These are phyloP conservation scores for Paramecium caudatum DNA, from an alignment of 73 alveolate genomes.

Conservation along the genomic window DNA sequence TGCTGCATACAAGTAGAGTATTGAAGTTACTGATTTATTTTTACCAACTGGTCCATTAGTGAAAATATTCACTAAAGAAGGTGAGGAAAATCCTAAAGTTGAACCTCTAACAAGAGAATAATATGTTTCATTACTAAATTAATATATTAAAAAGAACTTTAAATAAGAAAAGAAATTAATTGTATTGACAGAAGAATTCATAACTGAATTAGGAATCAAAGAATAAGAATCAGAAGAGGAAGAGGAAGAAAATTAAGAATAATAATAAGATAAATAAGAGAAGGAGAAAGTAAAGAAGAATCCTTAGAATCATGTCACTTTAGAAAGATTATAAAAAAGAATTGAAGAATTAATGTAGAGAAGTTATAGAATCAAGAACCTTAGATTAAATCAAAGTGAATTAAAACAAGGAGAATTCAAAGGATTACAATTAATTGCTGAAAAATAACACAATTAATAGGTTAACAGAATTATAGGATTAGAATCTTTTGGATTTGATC, in stretches of 20 bases:
- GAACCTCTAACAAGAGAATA: constrained; percentile 59
- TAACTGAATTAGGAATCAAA: constrained; percentile 39
- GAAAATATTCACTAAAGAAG: constrained; percentile 12
- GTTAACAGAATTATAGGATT: constrained; percentile 43
- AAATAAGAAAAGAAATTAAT: constrained; percentile 9
- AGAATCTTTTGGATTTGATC: constrained; percentile 45
- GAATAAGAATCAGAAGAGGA: constrained; percentile 36
- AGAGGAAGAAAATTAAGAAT: constrained; percentile 25
- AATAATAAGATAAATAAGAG: constrained; percentile 2
- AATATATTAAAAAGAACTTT: neutral
- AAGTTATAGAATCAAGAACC: neutral
- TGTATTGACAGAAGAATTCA: constrained; percentile 15
- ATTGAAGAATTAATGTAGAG: constrained; percentile 1
- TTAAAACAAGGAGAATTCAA: constrained; percentile 35
- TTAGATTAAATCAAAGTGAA: constrained; percentile 29
- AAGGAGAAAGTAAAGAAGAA: neutral
- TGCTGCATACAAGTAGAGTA: neutral
- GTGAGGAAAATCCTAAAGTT: neutral
- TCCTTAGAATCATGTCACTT: neutral
- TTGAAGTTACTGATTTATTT: constrained; percentile 37
- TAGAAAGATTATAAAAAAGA: neutral
- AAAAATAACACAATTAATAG: constrained; percentile 55
- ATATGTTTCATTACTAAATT: neutral
- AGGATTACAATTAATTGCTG: constrained; percentile 53
- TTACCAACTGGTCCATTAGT: constrained; percentile 30